Evolutionary conservation across 2,329 filamentous ascomycete species (phyloP).

Genomic region (Trichoderma koningii): DNA sequence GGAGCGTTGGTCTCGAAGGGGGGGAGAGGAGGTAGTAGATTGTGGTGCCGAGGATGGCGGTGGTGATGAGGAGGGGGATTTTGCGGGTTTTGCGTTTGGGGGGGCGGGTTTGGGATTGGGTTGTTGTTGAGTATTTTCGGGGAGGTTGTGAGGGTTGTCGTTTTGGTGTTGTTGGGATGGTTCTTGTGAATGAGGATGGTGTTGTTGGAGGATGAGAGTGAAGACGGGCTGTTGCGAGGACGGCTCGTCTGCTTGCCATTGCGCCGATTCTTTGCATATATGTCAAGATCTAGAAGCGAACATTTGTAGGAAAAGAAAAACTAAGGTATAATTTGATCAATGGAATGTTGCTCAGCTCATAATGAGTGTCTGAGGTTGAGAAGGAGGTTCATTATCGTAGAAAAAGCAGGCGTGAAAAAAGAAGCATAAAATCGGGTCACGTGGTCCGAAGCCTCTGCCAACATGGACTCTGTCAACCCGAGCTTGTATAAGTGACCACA

Average conservation of each 20-base stretch:
- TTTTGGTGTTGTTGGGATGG: background rate
- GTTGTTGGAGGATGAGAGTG: background rate
- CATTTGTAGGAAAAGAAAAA: background rate
- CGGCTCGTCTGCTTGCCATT: slow-evolving; percentile 4
- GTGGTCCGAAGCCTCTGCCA: background rate
- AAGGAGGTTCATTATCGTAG: background rate
- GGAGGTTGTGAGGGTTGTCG: background rate
- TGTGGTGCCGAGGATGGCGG: slow-evolving; percentile 33
- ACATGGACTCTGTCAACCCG: background rate
- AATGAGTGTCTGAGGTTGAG: background rate
- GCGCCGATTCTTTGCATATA: background rate
- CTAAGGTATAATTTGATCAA: background rate
- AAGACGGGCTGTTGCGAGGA: background rate
- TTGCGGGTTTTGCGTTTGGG: slow-evolving; percentile 30
- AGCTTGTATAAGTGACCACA: background rate
- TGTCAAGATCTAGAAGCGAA: background rate
- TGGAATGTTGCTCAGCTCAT: background rate
- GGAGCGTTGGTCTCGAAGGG: slow-evolving; percentile 35
- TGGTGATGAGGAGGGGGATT: slow-evolving; percentile 31
- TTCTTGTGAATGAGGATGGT: background rate
- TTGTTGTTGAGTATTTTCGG: slow-evolving; percentile 15
- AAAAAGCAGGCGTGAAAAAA: background rate
- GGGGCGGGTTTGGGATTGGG: background rate
- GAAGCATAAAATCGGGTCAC: slow-evolving; percentile 3
- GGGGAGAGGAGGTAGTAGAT: slow-evolving; percentile 36